These are phyloP conservation scores for Emericellopsis terricola DNA, from an alignment of 495 filamentous ascomycete genomes.

Conservation along the genomic window DNA sequence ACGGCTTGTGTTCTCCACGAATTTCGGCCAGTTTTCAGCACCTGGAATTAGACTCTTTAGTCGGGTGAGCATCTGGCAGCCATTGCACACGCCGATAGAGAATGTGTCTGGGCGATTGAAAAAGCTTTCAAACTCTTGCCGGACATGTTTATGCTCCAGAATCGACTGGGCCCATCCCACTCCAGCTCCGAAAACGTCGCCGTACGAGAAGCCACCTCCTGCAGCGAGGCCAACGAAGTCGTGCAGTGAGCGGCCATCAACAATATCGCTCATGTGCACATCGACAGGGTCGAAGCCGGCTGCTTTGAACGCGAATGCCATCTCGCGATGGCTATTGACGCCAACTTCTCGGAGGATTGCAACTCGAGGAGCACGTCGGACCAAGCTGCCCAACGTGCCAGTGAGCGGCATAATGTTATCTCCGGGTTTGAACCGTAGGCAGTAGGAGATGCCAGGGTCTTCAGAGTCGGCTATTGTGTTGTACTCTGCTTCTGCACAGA, in stretches of 20 bases:
- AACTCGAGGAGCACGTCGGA: constrained; percentile 61
- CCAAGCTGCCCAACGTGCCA: constrained; percentile 49
- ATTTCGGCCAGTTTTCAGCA: constrained; percentile 68
- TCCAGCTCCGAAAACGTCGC: constrained; percentile 87
- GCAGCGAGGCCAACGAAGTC: constrained; percentile 79
- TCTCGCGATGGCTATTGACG: constrained; percentile 87
- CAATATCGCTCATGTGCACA: constrained; percentile 93
- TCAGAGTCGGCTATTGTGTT: constrained; percentile 53
- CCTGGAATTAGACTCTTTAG: constrained; percentile 78
- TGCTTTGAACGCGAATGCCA: constrained; percentile 85
- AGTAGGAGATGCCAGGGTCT: constrained; percentile 76
- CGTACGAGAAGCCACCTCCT: constrained; percentile 94
- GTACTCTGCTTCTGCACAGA: constrained; percentile 75
- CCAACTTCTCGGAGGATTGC: constrained; percentile 92
- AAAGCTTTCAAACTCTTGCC: constrained; percentile 64
- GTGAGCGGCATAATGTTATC: constrained; percentile 56
- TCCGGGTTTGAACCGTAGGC: constrained; percentile 62
- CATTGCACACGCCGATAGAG: constrained; percentile 89
- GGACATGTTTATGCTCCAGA: constrained; percentile 59
- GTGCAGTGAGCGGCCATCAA: constrained; percentile 57
- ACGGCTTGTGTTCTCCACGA: constrained; percentile 68
- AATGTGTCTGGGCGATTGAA: constrained; percentile 85
- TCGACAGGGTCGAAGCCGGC: constrained; percentile 86
- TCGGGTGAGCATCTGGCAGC: constrained; percentile 83
- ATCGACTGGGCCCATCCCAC: constrained; percentile 95